Percentiles rank a stretch among this genome's conserved stretches.
phyloP scores from a whole-genome alignment of 345 rosid species.

The Pugionium dolabratum region DNA sequence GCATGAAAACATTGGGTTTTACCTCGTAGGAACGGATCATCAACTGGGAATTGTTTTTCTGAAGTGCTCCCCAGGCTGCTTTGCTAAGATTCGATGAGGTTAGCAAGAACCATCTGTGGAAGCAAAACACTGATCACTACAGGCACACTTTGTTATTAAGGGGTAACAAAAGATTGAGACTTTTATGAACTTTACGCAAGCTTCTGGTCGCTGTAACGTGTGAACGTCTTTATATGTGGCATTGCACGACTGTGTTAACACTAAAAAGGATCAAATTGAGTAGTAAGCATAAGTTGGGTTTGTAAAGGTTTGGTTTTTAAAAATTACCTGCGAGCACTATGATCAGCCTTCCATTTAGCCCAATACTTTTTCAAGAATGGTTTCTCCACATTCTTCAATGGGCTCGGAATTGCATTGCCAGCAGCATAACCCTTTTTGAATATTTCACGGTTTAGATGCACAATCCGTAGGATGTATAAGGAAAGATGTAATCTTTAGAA shows the following conservation, averaged over 20 bases:
- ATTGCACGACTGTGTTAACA: constrained; percentile 75
- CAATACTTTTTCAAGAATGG: constrained; percentile 12
- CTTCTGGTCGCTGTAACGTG: constrained; percentile 78
- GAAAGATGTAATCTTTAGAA: constrained; percentile 3
- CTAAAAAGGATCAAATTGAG: constrained; percentile 21
- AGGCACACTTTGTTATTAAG: neutral
- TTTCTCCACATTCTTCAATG: constrained; percentile 53
- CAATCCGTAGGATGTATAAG: constrained; percentile 3
- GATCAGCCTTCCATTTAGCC: no score
- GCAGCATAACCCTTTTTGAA: constrained; percentile 82
- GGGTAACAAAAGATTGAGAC: constrained; percentile 4
- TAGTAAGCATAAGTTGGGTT: neutral
- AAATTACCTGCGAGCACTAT: neutral
- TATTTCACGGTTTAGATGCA: constrained; percentile 34
- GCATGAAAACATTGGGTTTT: neutral
- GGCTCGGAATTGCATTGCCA: constrained; percentile 36
- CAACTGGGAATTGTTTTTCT: constrained; percentile 89
- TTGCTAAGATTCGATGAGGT: constrained; percentile 96
- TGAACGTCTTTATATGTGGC: constrained; percentile 94
- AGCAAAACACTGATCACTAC: constrained; percentile 21
- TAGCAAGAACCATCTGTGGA: constrained; percentile 78
- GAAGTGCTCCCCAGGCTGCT: constrained; percentile 98
- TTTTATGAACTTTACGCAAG: constrained; percentile 67
- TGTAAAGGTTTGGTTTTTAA: neutral
- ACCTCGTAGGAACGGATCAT: constrained; percentile 99